These are phyloP conservation scores for Vitis hybrid DNA, from an alignment of 177 flowering plant genomes.

Conservation along the genomic window DNA sequence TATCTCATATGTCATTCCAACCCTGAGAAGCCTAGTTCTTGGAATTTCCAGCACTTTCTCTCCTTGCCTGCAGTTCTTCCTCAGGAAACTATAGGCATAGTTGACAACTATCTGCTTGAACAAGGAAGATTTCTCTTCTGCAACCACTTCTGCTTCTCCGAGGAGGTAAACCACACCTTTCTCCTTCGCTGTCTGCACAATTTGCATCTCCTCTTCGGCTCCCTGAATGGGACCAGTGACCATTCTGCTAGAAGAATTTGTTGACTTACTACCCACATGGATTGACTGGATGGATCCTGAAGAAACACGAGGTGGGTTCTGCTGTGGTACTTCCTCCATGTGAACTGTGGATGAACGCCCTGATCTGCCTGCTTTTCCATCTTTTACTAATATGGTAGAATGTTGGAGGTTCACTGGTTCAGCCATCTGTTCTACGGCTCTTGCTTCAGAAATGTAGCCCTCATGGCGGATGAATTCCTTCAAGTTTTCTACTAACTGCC, in stretches of 20 bases:
- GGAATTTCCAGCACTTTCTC: constrained; percentile 49
- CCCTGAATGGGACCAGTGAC: constrained; percentile 24
- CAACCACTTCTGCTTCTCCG: constrained; percentile 60
- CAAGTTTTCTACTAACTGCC: constrained; percentile 37
- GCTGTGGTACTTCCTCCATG: constrained; percentile 26
- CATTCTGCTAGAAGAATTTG: constrained; percentile 24
- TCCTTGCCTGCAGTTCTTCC: constrained; percentile 53
- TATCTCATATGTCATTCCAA: constrained; percentile 69
- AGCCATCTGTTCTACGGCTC: constrained; percentile 5
- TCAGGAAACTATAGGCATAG: constrained; percentile 47
- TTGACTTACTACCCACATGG: constrained; percentile 12
- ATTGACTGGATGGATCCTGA: constrained; percentile 32
- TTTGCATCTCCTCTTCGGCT: constrained; percentile 46
- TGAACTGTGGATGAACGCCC: constrained; percentile 18
- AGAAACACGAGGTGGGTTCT: constrained; percentile 18
- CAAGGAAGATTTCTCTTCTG: constrained; percentile 39
- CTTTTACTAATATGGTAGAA: constrained; percentile 20
- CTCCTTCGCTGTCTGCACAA: constrained; percentile 48
- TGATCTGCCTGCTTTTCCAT: constrained; percentile 8
- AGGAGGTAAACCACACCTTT: constrained; percentile 55
- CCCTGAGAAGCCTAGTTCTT: constrained; percentile 42
- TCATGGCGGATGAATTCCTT: constrained; percentile 48
- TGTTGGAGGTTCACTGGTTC: constrained; percentile 18
- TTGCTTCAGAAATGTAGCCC: constrained; percentile 25
- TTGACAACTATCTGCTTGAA: constrained; percentile 54